phyloP scores from a whole-genome alignment of 1,139 yeast genomes.

The Meyerozyma sp. region DNA sequence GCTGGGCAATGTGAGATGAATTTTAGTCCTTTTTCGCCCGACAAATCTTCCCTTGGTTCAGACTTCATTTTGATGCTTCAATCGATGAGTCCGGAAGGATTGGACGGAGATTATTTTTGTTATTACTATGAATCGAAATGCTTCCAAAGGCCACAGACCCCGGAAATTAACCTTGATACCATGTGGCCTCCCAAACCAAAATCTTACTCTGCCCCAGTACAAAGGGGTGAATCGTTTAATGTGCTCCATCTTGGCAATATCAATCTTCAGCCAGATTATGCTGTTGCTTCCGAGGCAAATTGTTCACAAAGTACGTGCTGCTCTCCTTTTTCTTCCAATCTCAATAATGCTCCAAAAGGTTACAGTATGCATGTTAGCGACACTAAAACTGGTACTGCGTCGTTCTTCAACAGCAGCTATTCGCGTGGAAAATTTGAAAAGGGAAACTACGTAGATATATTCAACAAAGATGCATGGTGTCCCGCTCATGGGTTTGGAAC shows the following conservation, averaged over 20 bases:
- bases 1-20: slow-evolving; percentile 16
- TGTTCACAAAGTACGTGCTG: slow-evolving; percentile 26
- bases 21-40: slow-evolving; percentile 18
- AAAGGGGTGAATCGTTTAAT: slow-evolving; percentile 15
- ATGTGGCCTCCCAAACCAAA: slow-evolving; percentile 35
- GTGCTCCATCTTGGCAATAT: slow-evolving; percentile 27
- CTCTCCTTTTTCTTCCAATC: slow-evolving; percentile 16
- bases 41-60: slow-evolving; percentile 15
- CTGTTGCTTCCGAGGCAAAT: slow-evolving; percentile 22
- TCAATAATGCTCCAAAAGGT: slow-evolving; percentile 7
- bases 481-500: slow-evolving; percentile 30
- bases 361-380: slow-evolving; percentile 13
- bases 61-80: slow-evolving; percentile 45
- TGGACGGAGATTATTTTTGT: slow-evolving; percentile 53
- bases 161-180: slow-evolving; percentile 29
- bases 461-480: slow-evolving; percentile 14
- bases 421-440: slow-evolving; percentile 17
- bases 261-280: slow-evolving; percentile 21
- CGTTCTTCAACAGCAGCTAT: slow-evolving; percentile 21
- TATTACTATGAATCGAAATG: slow-evolving; percentile 38
- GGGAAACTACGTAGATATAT: slow-evolving; percentile 19
- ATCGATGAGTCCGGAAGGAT: slow-evolving; percentile 40
- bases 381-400: slow-evolving; percentile 10
- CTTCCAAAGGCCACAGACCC: slow-evolving; percentile 41
- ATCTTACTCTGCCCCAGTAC: slow-evolving; percentile 21